A percentile compares a stretch with the other conserved stretches of the same genome.
phyloP scores from a whole-genome alignment of 441 rosid species.

The Erysimum cheiri region DNA sequence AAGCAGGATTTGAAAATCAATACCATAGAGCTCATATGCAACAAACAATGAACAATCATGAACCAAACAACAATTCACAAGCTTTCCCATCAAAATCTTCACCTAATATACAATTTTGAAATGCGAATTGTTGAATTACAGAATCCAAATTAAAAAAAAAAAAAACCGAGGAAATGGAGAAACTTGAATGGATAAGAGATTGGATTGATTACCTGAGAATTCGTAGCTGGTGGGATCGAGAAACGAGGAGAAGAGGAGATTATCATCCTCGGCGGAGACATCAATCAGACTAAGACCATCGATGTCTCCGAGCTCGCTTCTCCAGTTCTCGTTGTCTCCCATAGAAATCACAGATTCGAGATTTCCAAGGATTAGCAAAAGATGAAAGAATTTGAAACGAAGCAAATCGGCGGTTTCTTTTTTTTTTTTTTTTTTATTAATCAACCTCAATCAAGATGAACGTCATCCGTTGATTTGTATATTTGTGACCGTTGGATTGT shows the following conservation, averaged over 20 bases:
- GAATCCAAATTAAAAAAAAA: background rate
- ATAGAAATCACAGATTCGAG: constrained; percentile 43
- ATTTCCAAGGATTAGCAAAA: constrained; percentile 13
- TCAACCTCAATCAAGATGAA: too few species aligned
- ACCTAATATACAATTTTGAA: background rate
- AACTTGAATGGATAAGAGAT: constrained; percentile 1
- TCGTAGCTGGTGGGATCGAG: constrained; percentile 39
- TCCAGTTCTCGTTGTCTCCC: constrained; percentile 56
- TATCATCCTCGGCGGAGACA: constrained; percentile 69
- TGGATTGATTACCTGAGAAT: constrained; percentile 46
- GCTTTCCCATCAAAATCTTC: background rate
- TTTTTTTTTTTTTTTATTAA: too few species aligned
- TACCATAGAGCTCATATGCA: background rate
- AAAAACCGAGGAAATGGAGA: background rate
- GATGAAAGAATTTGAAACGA: constrained; percentile 54
- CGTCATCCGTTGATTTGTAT: constrained; percentile 2
- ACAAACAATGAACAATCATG: background rate
- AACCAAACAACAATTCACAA: constrained; percentile 5
- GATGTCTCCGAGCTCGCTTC: constrained; percentile 42
- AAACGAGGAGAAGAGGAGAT: constrained; percentile 65
- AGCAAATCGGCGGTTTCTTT: constrained; percentile 57
- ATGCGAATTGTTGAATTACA: background rate
- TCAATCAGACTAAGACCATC: constrained; percentile 73
- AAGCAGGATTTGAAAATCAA: background rate
- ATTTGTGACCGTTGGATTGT: constrained; percentile 23